Base-by-base conservation (phyloP, 2,329 filamentous ascomycete species). In the Hymenoscyphus albidus region DNA sequence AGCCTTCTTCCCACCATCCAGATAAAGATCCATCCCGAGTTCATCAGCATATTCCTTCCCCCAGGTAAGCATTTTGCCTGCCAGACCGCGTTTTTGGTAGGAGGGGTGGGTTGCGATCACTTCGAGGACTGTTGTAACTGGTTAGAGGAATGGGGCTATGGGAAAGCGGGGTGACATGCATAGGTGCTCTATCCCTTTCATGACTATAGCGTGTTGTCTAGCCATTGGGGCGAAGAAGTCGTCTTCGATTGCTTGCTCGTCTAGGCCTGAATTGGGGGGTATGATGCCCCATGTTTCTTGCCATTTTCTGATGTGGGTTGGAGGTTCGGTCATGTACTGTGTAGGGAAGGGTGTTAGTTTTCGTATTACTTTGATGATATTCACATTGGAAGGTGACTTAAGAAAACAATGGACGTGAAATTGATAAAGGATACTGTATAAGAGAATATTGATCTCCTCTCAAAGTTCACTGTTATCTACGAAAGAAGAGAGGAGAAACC, bases 11-110 rank as follows among this genome's bases (percentile, higher is more conserved):
- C n/a, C 57, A 12, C 61, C 65, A 64, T 67, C 65, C n/a, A 67
- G 44, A 58, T 67, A 67, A 39, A 32, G 38, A 48, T 65, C 65
- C 27, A 63, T 6, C 13, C 64, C 63, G 5, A 60, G 59, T 18
- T 31, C 18, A 59, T 67, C 65, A 9, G 63, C 65, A 22, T 40
- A 40, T 3, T 64, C 62, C 32, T 32, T 56, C 4, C 61, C 63
- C 55, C 61, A 64, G 16, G 59, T 27, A 14, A 67, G 13, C 18
- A 51, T 22, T 12, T 27, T 22, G 9, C 44, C 44, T 10, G 16
- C 44, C 3, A 51, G 44, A 2, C 44, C 44, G 12, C n/a, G 6
- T 51, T 51, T 51, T n/a, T 51, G 44, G 22, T 51, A 51, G 18
- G n/a, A n/a, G 5, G 44, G 44, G n/a, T 51, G n/a, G n/a, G 44